Evolutionary conservation across 2,329 filamentous ascomycete genomes (phyloP), one percentile per base, ranked within the genome.

Genomic region (Onygena corvina): DNA sequence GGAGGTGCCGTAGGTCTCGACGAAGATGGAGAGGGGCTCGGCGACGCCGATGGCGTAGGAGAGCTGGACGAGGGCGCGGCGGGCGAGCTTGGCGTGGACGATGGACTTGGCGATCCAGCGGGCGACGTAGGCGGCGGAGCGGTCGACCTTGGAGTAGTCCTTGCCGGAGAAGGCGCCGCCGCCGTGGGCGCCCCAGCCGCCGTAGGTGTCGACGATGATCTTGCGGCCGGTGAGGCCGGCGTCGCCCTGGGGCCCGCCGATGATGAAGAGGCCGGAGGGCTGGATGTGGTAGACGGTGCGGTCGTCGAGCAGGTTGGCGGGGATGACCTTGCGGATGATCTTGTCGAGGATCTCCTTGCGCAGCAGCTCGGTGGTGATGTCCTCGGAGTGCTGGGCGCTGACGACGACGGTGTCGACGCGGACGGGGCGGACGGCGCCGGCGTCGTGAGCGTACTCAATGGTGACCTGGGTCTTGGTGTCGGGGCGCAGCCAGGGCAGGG

Each of bases 391-490:
- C 76, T 98, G 92, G 59, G 92, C 89, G 64, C 85, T 93, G 66
- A 98, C 83, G 66, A 98, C 92, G 56, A 98, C 84, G 56, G 92
- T 96, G 80, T 98, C 85, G 55, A 96, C 92, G 63, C 89, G 83
- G 65, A 86, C 75, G 61, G 92, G 92, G 57, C 95, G 75, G 63
- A 98, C 92, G 57, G 88, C 92, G 67, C 92, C 88, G 67, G 82
- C 81, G 68, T 98, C 92, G 73, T 96, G 86, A 72, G 87, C 85
- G 77, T 98, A 98, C 81, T 98, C 92, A 64, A 98, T 77, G 58
- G 92, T 98, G 71, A 98, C 90, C 75, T 98, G 92, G 57, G 92
- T 98, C 85, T 98, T 98, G 76, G 92, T 98, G 74, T 98, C 92
- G 57, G 92, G 92, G 68, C 90, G 82, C 65, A 98, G 78, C 92